phyloP scores from a whole-genome alignment of 768 basidiomycete species.

The Tephrocybe sp. region DNA sequence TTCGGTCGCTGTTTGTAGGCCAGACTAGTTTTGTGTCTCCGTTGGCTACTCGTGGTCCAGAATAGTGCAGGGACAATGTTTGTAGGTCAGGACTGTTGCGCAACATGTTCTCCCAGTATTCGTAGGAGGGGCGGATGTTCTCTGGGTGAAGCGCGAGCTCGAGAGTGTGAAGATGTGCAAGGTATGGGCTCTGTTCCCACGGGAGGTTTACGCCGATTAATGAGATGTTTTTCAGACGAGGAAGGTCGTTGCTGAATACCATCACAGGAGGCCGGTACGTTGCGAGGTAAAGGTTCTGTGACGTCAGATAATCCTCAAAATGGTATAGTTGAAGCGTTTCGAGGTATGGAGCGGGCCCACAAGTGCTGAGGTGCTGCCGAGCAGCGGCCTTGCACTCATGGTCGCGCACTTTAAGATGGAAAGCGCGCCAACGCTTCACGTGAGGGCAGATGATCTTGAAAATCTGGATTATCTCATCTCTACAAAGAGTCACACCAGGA shows the following conservation, averaged over 20 bases:
- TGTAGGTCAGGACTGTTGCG: slow-evolving; percentile 45
- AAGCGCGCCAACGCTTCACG: slow-evolving; percentile 55
- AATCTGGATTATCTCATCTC: slow-evolving; percentile 45
- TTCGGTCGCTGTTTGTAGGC: slow-evolving; percentile 30
- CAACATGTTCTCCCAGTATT: slow-evolving; percentile 56
- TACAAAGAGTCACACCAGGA: slow-evolving; percentile 51
- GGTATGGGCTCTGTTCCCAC: slow-evolving; percentile 52
- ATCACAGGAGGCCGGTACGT: slow-evolving; percentile 60
- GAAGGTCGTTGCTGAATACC: slow-evolving; percentile 54
- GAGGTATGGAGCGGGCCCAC: slow-evolving; percentile 54
- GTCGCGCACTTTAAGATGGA: slow-evolving; percentile 60
- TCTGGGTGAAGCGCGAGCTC: slow-evolving; percentile 63
- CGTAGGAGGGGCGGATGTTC: slow-evolving; percentile 55
- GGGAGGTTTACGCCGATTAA: slow-evolving; percentile 68
- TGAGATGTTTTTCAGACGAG: slow-evolving; percentile 52
- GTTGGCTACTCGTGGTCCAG: slow-evolving; percentile 45
- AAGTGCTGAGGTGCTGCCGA: slow-evolving; percentile 47
- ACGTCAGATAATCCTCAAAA: slow-evolving; percentile 54
- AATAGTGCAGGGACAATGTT: slow-evolving; percentile 55
- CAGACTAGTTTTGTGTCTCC: slow-evolving; percentile 36
- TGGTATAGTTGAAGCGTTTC: slow-evolving; percentile 66
- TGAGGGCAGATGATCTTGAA: slow-evolving; percentile 45
- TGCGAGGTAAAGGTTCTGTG: slow-evolving; percentile 51
- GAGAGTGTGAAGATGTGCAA: slow-evolving; percentile 46
- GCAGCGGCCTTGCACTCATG: slow-evolving; percentile 57